Base-by-base conservation (phyloP, 768 basidiomycete genomes). In the Termitomyces titanicus region DNA sequence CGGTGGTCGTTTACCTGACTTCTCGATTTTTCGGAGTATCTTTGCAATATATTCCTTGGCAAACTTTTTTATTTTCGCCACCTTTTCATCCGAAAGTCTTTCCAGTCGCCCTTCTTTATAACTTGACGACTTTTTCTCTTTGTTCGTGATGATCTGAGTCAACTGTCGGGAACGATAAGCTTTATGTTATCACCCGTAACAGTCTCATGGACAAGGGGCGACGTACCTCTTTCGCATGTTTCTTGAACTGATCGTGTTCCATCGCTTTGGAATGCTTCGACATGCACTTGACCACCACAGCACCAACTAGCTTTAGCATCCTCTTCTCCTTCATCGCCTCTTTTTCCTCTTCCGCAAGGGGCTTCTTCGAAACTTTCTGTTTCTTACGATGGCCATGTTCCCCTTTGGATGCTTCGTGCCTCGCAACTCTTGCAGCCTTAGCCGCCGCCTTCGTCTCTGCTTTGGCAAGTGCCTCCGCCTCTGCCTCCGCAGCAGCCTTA, bases 221-320 rank as follows among this genome's bases (percentile, higher is more conserved):
- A 65, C 80, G 57, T 58, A 93, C 96, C 83, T 98, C 93, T 68
- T 94, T 93, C 2, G 97, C 97, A 66, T 97, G 85, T 66, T 87
- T 86, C 79, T 99, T 99, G 81, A 98, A 98, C 51, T 77, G 68
- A 7, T 97, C 94, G 47, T 82, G 80, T 53, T 85, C 81, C 68
- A 97, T 80, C 43, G 84, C 73, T 51, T 85, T 78, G 48, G 84
- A 78, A 65, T 98, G 86, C 74, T 94, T 97, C 55, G 86, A 89
- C 94, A 98, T 94, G 55, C 79, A 85, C 70, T 86, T 89, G 37
- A 99, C 96, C 38, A 99, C 96, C 6, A 96, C 85, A 1, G 85
- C 84, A 7, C 93, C 90, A 17, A 98, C 84, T 34, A 98, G 78
- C 68, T 92, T 92, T 60, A 85, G 66, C 59, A 97, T 66, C 57